Base-by-base conservation (phyloP, 139 green algal genomes). In the Closterium sp. region DNA sequence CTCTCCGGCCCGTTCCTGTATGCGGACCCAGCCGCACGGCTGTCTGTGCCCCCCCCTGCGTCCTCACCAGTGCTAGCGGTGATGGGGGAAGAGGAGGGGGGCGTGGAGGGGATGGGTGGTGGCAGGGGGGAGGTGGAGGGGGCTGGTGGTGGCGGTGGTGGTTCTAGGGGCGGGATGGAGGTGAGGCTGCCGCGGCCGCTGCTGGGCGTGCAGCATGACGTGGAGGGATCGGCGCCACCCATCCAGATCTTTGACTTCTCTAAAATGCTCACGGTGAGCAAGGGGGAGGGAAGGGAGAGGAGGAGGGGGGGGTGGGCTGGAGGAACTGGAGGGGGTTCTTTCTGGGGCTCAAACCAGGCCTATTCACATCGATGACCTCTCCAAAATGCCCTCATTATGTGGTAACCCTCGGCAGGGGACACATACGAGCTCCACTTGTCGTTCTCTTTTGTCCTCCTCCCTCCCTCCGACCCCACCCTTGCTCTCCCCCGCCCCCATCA, bases 261-360 rank as follows among this genome's bases (percentile, higher is more conserved):
- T 23, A 93, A 93, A 38, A 93, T 93, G 91, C 91, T 93, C 88
- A 93, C 87, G 25, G 91, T 93, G 34, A 88, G 33, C 16, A n/a
- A 25, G 55, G 55, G 55, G 25, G 55, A 19, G 25, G 55, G 12
- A 19, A 76, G 55, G 55, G 55, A 28, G 55, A 28, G 55, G 4
- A 19, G 10, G 55, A 76, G 16, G 55, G 38, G 38, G 38, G 8
- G 38, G 4, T 0, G 21, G 38, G 38, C 2, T 10, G 38, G 38
- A 66, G 38, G 38, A 21, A 0, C 0, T 10, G 38, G 21, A 10
- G 38, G 38, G 3, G 38, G 38, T n/a, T n/a, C n/a, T n/a, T n/a
- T n/a, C n/a, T n/a, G n/a, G n/a, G n/a, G n/a, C n/a, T n/a, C n/a
- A n/a, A n/a, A n/a, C n/a, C n/a, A n/a, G n/a, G n/a, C n/a, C n/a